Conservation (phyloP, 495 filamentous ascomycete species). For the Terfezia boudieri region DNA sequence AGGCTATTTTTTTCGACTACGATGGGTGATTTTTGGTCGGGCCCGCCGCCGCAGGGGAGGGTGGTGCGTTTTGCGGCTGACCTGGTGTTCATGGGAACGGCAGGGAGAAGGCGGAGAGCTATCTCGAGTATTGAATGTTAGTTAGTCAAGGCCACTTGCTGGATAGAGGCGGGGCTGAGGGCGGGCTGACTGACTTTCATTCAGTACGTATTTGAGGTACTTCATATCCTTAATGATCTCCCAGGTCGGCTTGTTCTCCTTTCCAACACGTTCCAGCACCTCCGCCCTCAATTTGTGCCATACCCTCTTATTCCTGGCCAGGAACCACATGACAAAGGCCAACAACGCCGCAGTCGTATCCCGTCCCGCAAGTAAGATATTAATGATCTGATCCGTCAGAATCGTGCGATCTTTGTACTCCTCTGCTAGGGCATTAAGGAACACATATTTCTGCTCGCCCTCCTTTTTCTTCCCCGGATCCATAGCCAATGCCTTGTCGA, state of each 20-base stretch:
- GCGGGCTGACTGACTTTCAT: conserved; percentile 19
- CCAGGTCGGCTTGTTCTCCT: conserved; percentile 15
- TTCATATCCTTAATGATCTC: conserved; percentile 18
- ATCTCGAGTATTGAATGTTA: too few species aligned
- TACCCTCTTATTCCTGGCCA: conserved; percentile 22
- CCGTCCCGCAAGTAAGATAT: conserved; percentile 36
- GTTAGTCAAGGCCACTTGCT: too few species aligned
- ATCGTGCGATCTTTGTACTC: conserved; percentile 24
- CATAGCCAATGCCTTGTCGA: conserved; percentile 23
- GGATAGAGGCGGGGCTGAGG: background rate
- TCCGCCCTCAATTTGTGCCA: conserved; percentile 22
- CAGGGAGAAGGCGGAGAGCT: background rate
- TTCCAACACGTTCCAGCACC: conserved; percentile 16
- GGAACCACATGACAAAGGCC: conserved; percentile 31
- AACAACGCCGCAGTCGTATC: conserved; percentile 38
- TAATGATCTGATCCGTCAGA: conserved; percentile 32
- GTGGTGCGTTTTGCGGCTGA: conserved; percentile 27
- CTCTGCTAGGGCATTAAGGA: conserved; percentile 26
- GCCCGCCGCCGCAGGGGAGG: conserved; percentile 31
- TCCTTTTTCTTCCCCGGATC: conserved; percentile 13
- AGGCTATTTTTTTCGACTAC: conserved; percentile 26
- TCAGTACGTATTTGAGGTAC: conserved; percentile 22
- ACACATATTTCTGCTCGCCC: conserved; percentile 20
- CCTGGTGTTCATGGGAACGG: conserved; percentile 22
- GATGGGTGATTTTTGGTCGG: conserved; percentile 28